These are phyloP conservation scores for Ganoderma lucidum DNA, from an alignment of 1,284 basidiomycete species.

Conservation along the genomic window DNA sequence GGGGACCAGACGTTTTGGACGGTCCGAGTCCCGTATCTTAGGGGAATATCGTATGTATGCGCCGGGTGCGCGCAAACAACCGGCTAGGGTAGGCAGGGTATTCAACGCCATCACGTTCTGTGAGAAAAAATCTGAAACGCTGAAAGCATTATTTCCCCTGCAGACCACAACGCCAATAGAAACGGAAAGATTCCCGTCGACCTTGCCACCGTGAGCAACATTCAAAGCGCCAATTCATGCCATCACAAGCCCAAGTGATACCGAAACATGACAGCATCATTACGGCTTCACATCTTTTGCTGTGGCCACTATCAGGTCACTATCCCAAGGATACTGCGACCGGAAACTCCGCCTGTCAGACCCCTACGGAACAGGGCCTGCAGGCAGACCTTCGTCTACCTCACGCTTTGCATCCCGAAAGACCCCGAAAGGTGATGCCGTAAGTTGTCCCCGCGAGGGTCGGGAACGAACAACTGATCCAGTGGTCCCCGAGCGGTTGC, in stretches of 20 bases:
- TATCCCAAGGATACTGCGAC: neutral
- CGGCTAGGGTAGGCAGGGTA: neutral
- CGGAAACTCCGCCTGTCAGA: neutral
- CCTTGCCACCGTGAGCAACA: neutral
- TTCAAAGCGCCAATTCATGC: neutral
- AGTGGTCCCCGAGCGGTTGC: neutral
- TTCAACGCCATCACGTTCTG: neutral
- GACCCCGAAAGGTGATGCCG: neutral
- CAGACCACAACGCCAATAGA: neutral
- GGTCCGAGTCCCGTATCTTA: neutral
- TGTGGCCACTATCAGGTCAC: neutral
- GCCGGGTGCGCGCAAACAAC: neutral
- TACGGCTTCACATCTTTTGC: neutral
- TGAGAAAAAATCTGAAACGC: neutral
- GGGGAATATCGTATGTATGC: neutral
- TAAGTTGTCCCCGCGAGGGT: neutral
- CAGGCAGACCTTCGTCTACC: neutral
- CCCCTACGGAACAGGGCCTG: too few relatives aligned
- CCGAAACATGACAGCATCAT: neutral
- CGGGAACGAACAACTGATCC: neutral
- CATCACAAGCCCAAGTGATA: neutral
- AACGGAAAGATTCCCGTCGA: neutral
- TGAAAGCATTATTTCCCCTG: neutral
- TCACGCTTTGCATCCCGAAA: neutral
- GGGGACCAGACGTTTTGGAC: neutral